Evolutionary conservation across 441 rosid genomes (phyloP), one percentile per base, ranked within the genome.

Genomic region (Adansonia grandidieri): DNA sequence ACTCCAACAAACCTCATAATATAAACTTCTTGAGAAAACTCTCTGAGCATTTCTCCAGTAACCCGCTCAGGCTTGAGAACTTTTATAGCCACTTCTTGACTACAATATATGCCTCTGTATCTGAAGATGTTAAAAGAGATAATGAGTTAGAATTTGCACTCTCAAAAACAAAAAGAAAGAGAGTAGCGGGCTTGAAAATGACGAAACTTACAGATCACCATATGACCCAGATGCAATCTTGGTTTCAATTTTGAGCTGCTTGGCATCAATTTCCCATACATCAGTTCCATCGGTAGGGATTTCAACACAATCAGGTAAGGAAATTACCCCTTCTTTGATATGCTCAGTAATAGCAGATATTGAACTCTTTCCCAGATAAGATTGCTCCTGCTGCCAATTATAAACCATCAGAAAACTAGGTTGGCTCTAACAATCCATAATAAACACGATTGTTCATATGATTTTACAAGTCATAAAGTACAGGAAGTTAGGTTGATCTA

Each of bases 61-160:
- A 91, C 93, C 81, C 85, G 87, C 85, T 95, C 98, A 67, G 92
- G 91, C 89, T 96, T 94, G 58, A 96, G 89, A 62, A 94, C 79
- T 85, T 96, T 96, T 83, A 96, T 85, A 64, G 98, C 99, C 77
- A 94, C 98, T 80, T 96, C 99, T 82, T 96, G 99, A 88, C 98
- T 92, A 65, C 93, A 93, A 80, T 90, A 94, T 58, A 90, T 87
- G 77, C 99, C 98, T 87, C 77, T 88, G 84, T 87, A 94, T 82
- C 98, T 96, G 89, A 79, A 81, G 67, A 80, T 61, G 47, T 76
- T 64, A 82, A 75, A 40, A 44, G 6, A 40, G 28, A 72, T 28
- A 71, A 78, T 62, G 71, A 60, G 75, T 83, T 60, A 78, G 45
- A 74, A 65, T 42, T 69, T 66, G 67, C 42, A 63, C 28, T 60